Percentiles rank a stretch among this genome's conserved stretches.
Evolutionary conservation across 2,329 filamentous ascomycete genomes (phyloP).

Genomic region (Aspergillus felis): DNA sequence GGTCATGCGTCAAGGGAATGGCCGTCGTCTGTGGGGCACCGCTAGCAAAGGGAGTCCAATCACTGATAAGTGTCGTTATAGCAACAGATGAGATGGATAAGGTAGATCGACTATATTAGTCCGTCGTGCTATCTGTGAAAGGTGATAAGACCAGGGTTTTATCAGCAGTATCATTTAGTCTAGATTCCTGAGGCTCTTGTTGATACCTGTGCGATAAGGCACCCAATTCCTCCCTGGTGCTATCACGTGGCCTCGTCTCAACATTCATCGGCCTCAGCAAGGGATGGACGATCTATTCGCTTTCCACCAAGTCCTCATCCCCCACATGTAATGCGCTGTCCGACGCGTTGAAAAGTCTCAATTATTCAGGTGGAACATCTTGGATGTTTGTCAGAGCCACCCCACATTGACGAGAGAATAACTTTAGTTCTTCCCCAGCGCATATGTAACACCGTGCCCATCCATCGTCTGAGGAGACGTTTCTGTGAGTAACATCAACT

Average conservation of each 20-base stretch:
- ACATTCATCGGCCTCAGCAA: neutral
- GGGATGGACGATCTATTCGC: neutral
- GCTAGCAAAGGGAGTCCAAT: neutral
- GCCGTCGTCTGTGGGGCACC: neutral
- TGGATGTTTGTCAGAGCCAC: neutral
- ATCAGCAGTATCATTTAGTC: neutral
- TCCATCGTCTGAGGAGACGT: neutral
- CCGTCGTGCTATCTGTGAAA: no score
- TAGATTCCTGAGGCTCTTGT: neutral
- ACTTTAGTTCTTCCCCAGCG: neutral
- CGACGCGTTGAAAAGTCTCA: neutral
- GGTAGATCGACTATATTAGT: no score
- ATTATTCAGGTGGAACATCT: neutral
- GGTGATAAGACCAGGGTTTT: no score
- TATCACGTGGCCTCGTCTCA: no score
- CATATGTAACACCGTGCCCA: neutral
- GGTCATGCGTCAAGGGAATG: neutral
- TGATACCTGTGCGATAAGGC: no score
- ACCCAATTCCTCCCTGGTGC: no score
- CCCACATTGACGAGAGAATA: neutral
- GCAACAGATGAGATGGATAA: no score
- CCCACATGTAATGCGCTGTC: neutral
- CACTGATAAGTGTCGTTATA: no score
- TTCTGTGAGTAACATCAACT: neutral
- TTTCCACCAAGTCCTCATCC: neutral